Evolutionary conservation across 2,329 filamentous ascomycete species (phyloP), one percentile per base, ranked within the genome.

Genomic region (Aspergillus hiratsukae): DNA sequence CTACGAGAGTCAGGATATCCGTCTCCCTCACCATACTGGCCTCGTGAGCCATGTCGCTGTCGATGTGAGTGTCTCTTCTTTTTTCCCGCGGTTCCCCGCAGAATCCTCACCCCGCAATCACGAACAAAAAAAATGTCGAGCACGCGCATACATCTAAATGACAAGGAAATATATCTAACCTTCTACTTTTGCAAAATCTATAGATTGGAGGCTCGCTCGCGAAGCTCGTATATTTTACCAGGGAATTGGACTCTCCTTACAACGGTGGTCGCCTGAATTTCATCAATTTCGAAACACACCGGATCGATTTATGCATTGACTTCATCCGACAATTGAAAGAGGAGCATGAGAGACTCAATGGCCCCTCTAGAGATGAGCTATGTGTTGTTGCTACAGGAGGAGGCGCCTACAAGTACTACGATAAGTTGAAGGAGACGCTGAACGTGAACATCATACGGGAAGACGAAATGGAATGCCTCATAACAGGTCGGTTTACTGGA

Each of bases 381-480:
- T 94, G 88, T 69, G 88, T 99, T 61, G 95, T 97, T 86, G 94
- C 94, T 2, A 99, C 94, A 0, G 94, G 94, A 5, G 94, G 94
- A 28, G 94, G 94, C 21, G 92, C 94, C 4, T 97, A 90, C 81
- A 97, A 97, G 74, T 99, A 90, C 76, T 97, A 97, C 73, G 91
- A 97, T 72, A 87, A 86, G 73, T 91, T 99, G 65, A 87, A 86
- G 69, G 84, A 93, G 60, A 86, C 87, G 4, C 78, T 99, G 51
- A 89, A 89, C 14, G 90, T 96, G 1, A 89, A 97, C 69, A 91
- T 99, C 21, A 80, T 92, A 66, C 82, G 91, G 46, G 94, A 97
- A 75, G 94, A 99, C 69, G 94, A 99, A 77, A 99, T 99, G 94
- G 91, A 96, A 74, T 99, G 94, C 71, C 78, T 99, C 57, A 99